These are phyloP conservation scores for Spergularia azorica DNA, from an alignment of 179 eudicot species.

Conservation along the genomic window DNA sequence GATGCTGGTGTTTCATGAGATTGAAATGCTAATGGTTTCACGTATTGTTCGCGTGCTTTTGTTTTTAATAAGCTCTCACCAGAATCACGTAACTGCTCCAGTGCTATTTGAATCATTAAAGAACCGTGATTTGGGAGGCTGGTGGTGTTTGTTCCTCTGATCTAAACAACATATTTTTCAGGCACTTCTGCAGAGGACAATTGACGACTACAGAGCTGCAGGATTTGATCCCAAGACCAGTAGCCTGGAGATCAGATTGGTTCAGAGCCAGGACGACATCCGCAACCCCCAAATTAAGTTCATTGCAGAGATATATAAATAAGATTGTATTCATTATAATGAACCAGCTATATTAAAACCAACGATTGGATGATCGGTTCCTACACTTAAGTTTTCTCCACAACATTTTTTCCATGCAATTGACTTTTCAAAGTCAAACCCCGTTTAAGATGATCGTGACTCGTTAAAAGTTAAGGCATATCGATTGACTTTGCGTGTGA, in stretches of 20 bases:
- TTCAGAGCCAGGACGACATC: constrained; percentile 87
- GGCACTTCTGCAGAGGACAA: constrained; percentile 78
- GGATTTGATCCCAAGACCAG: constrained; percentile 80
- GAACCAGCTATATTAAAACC: neutral
- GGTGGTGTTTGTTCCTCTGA: neutral
- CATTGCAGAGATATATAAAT: constrained; percentile 56
- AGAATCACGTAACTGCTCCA: neutral
- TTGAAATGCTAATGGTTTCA: no score
- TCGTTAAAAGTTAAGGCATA: no score
- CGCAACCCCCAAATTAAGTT: constrained; percentile 71
- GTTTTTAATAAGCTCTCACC: no score
- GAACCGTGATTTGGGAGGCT: no score
- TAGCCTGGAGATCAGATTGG: constrained; percentile 90
- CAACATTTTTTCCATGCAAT: no score
- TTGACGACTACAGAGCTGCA: constrained; percentile 59
- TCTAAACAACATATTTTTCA: constrained; percentile 26
- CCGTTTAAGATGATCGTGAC: no score
- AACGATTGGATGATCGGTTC: neutral
- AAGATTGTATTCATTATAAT: constrained; percentile 1
- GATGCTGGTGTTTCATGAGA: no score
- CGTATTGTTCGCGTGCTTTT: neutral
- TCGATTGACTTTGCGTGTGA: no score
- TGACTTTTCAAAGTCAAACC: no score
- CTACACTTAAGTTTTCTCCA: no score
- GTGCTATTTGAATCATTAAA: neutral